These are phyloP conservation scores for Groenewaldozyma salmanticensis DNA, from an alignment of 805 yeast species.

Conservation along the genomic window DNA sequence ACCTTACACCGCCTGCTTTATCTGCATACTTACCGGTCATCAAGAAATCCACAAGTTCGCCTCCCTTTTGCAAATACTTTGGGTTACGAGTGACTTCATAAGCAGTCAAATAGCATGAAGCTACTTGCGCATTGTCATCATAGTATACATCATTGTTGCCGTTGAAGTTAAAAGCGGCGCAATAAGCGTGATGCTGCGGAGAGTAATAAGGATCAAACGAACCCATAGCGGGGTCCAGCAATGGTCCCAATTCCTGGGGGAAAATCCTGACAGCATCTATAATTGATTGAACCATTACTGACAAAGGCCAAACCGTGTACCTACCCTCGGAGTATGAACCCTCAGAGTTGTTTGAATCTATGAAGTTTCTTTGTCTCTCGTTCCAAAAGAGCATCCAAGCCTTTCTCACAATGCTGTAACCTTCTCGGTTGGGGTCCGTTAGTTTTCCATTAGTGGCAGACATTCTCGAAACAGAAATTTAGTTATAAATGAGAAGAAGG, in stretches of 20 bases:
- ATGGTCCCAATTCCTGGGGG: conserved; percentile 43
- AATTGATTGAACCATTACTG: conserved; percentile 57
- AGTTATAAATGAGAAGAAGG: no score
- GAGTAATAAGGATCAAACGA: conserved; percentile 45
- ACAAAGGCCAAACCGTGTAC: conserved; percentile 59
- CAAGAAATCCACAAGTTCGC: conserved; percentile 49
- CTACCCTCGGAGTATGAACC: conserved; percentile 44
- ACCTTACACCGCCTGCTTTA: conserved; percentile 51
- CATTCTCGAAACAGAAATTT: no score
- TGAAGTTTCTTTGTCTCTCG: conserved; percentile 15
- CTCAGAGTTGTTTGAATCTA: conserved; percentile 24
- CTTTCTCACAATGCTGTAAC: conserved; percentile 10
- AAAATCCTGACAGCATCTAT: conserved; percentile 50
- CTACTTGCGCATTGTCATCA: conserved; percentile 70
- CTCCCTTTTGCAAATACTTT: conserved; percentile 43
- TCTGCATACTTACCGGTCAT: conserved; percentile 54
- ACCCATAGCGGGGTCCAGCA: conserved; percentile 42
- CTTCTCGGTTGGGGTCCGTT: no score
- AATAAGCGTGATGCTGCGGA: conserved; percentile 43
- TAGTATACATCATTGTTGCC: conserved; percentile 55
- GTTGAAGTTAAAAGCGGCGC: conserved; percentile 52
- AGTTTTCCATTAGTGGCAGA: no score
- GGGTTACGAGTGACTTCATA: conserved; percentile 56
- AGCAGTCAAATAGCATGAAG: conserved; percentile 53
- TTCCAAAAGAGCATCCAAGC: conserved; percentile 22